phyloP scores from a whole-genome alignment of 495 filamentous ascomycete species.

The Penicillium lagena region DNA sequence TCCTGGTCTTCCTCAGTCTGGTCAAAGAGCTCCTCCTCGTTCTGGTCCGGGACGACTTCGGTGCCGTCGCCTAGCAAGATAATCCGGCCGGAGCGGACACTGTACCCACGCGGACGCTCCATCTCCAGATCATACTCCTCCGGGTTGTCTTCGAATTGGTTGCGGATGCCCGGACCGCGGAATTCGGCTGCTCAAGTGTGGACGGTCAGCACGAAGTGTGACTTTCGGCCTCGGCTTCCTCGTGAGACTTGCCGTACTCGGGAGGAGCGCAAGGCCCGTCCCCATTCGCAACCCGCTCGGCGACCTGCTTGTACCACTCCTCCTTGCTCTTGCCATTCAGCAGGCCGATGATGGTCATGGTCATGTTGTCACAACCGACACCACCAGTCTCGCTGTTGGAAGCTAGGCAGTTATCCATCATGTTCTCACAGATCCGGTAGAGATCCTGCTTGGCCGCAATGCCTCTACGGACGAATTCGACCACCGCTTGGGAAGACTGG shows the following conservation, averaged over 20 bases:
- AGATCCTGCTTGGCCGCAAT: constrained; percentile 94
- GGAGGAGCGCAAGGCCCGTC: constrained; percentile 98
- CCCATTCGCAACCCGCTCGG: constrained; percentile 87
- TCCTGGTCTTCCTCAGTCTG: constrained; percentile 78
- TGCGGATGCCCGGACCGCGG: constrained; percentile 74
- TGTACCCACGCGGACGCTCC: constrained; percentile 55
- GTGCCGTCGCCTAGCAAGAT: constrained; percentile 94
- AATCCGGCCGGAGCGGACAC: constrained; percentile 68
- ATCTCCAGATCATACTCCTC: constrained; percentile 87
- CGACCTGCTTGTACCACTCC: constrained; percentile 95
- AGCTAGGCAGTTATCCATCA: constrained; percentile 99
- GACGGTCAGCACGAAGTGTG: constrained; percentile 43
- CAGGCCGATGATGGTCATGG: constrained; percentile 86
- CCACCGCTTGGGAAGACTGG: constrained; percentile 92
- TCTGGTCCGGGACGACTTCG: constrained; percentile 76
- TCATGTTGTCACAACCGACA: constrained; percentile 99
- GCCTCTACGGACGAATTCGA: constrained; percentile 93
- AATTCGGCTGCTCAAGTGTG: constrained; percentile 73
- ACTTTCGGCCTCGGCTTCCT: constrained; percentile 31
- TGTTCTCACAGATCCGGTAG: constrained; percentile 93
- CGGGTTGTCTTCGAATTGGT: constrained; percentile 86
- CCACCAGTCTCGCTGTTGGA: constrained; percentile 97
- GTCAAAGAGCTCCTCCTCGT: constrained; percentile 90
- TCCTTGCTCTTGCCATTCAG: constrained; percentile 88
- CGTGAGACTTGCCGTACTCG: constrained; percentile 89